phyloP scores from a whole-genome alignment of 805 yeast genomes.

The Starmera amethionina region DNA sequence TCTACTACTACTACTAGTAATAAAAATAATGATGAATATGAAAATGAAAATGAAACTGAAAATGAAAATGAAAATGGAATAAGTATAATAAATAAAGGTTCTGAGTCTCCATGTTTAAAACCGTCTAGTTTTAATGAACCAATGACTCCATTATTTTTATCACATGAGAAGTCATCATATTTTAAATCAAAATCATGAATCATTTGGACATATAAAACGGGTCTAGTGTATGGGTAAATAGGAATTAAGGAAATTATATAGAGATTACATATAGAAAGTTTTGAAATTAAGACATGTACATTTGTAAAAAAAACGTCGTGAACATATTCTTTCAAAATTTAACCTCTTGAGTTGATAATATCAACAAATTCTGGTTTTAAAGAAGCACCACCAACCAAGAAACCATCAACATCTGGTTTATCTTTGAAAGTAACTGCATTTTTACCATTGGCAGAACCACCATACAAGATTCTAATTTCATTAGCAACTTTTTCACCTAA shows the following conservation, averaged over 20 bases:
- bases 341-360: constrained; percentile 86
- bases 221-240: background rate
- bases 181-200: background rate
- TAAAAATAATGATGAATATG: no score
- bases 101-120: constrained; percentile 12
- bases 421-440: constrained; percentile 86
- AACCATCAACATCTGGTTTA: constrained; percentile 92
- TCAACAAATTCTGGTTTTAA: constrained; percentile 96
- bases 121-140: constrained; percentile 13
- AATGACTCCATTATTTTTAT: constrained; percentile 17
- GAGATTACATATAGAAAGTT: background rate
- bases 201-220: background rate
- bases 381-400: constrained; percentile 99
- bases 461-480: constrained; percentile 84
- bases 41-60: no score
- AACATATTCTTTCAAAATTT: constrained; percentile 13
- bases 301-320: background rate
- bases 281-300: background rate
- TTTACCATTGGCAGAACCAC: constrained; percentile 96
- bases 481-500: constrained; percentile 75
- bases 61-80: no score
- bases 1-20: no score
- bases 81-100: no score
- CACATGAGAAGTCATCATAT: background rate
- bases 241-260: background rate